Evolutionary conservation across 345 rosid genomes (phyloP).

Genomic region (Citrus maxima): DNA sequence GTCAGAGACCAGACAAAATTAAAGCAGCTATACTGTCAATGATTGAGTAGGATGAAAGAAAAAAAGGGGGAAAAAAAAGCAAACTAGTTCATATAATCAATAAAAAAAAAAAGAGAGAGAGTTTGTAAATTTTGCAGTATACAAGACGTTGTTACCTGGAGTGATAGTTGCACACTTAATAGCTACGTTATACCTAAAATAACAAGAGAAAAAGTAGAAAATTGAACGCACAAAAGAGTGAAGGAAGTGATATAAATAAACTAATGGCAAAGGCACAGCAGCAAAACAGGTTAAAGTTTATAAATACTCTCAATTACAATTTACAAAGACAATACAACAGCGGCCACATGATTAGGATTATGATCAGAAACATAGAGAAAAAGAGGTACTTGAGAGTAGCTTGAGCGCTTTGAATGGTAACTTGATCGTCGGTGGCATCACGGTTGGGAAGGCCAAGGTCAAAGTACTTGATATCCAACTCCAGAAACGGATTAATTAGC

Average conservation of each 20-base stretch:
- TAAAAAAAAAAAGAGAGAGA: not conserved
- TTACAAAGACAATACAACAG: not conserved
- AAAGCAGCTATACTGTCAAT: not conserved
- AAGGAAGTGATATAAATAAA: not conserved
- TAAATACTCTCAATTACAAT: not conserved
- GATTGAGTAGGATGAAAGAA: not conserved
- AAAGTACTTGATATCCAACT: conserved; percentile 61
- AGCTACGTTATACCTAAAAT: conserved; percentile 52
- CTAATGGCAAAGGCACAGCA: no score
- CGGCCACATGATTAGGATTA: not conserved
- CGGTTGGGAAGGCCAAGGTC: conserved; percentile 68
- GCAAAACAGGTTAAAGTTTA: not conserved
- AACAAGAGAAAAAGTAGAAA: not conserved
- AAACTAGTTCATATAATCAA: not conserved
- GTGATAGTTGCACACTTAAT: conserved; percentile 66
- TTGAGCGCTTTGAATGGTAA: conserved; percentile 56
- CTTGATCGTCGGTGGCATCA: conserved; percentile 55
- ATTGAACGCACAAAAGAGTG: not conserved
- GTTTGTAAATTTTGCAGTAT: no score
- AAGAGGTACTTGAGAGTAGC: conserved; percentile 54
- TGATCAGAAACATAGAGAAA: not conserved
- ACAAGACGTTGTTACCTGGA: conserved; percentile 32
- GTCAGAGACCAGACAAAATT: conserved; percentile 14
- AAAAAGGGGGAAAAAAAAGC: accelerated
- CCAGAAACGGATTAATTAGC: conserved; percentile 65